A percentile compares a stretch with the other conserved stretches of the same genome.
Conservation (phyloP, 2,329 filamentous ascomycete genomes). For the Talaromyces piceae region DNA sequence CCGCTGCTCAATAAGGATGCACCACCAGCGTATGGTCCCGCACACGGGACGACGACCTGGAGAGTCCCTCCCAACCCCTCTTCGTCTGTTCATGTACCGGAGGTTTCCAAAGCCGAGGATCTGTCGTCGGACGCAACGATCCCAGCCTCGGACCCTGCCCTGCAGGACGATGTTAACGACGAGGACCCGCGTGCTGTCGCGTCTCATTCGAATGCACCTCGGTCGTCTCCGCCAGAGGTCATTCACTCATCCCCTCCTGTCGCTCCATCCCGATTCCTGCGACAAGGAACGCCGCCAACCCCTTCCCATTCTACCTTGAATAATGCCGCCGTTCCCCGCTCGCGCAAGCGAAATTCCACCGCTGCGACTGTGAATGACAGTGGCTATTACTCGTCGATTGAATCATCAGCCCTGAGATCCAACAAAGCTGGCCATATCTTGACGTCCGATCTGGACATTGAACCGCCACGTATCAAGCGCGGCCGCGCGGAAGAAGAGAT, state of each 20-base stretch:
- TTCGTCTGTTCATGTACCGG: conserved; percentile 11
- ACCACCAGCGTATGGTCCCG: conserved; percentile 22
- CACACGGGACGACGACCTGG: conserved; percentile 26
- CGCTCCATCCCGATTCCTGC: conserved; percentile 47
- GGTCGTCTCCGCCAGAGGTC: conserved; percentile 43
- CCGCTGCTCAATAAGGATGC: conserved; percentile 22
- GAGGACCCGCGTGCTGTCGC: conserved; percentile 26
- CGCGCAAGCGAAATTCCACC: conserved; percentile 64
- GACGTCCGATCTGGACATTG: conserved; percentile 65
- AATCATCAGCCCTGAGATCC: conserved; percentile 77
- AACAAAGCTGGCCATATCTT: conserved; percentile 57
- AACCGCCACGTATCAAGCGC: conserved; percentile 73
- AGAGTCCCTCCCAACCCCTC: conserved; percentile 25
- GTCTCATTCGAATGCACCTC: conserved; percentile 24
- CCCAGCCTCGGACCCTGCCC: conserved; percentile 59
- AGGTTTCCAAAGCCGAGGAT: conserved; percentile 38
- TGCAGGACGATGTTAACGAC: conserved; percentile 47
- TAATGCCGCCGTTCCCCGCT: conserved; percentile 56
- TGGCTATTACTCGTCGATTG: conserved; percentile 92
- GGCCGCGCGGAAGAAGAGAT: conserved; percentile 95
- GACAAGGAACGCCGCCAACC: conserved; percentile 66
- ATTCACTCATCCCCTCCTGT: conserved; percentile 92
- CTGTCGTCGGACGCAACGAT: conserved; percentile 73
- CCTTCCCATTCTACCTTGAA: conserved; percentile 54
- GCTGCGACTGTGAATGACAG: conserved; percentile 83